Base-by-base conservation (phyloP, 768 basidiomycete genomes). In the Xerocomellus chrysenteron region DNA sequence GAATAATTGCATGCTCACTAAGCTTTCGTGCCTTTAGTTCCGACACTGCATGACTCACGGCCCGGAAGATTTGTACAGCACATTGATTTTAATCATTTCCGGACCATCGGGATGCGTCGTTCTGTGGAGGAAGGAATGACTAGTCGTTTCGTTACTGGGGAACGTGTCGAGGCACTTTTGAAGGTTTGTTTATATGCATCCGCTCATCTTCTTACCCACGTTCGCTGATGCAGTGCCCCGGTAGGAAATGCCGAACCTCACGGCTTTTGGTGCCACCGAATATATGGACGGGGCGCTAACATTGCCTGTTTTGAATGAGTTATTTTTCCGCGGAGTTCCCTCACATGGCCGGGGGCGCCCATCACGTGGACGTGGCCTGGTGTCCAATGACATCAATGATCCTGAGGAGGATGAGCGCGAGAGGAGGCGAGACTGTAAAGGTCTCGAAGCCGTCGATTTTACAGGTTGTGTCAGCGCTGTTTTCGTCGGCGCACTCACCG, bases 201-300 rank as follows among this genome's bases (percentile, higher is more conserved):
- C 60, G 33, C 17, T 33, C 14, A 52, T 58, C 41, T 30, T 41
- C 60, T 45, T 48, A 30, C 47, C 37, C 46, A 50, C 36, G 42
- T 45, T 45, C 49, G 45, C 37, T 58, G 1, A 67, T 40, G 42
- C 9, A 1, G 11, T 17, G 3, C 40, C 39, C 47, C 62, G 58
- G 26, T 66, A 95, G 92, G 93, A 96, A 81, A 85, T 88, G 74
- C 92, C 93, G 0, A 94, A 94, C 61, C 76, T 98, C 12, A 78
- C 78, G 17, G 81, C 86, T 10, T 93, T 99, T 60, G 95, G 95
- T n/a, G 94, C 93, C 6, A 98, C 96, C 2, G 96, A 99, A 71
- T 99, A 98, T 69, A 98, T 99, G 92, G 96, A 99, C 62, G 88
- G 91, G 4, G 88, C 96, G 1, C 78, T 99, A 41, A 91, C 88